These are phyloP conservation scores for Corinectria fuckeliana DNA, from an alignment of 2,329 filamentous ascomycete genomes.

Conservation along the genomic window DNA sequence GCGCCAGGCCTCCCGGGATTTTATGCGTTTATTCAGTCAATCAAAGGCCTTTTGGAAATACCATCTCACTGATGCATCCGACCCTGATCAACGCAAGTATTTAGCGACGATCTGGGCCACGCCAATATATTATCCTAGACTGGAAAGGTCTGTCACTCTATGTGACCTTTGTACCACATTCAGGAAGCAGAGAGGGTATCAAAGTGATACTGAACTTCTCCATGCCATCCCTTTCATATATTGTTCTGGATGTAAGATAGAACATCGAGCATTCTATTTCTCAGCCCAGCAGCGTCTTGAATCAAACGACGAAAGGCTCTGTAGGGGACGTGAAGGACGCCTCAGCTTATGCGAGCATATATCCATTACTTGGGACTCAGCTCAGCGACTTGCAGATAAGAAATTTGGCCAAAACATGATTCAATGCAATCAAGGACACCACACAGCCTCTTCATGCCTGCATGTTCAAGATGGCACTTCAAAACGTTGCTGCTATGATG, in stretches of 20 bases:
- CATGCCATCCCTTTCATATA: conserved; percentile 1
- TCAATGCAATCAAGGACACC: not conserved
- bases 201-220: not conserved
- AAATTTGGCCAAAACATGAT: not conserved
- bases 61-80: conserved; percentile 5
- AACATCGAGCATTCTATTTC: conserved; percentile 13
- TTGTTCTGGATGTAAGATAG: conserved; percentile 12
- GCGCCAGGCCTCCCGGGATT: conserved; percentile 9
- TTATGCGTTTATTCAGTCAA: conserved; percentile 13
- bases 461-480: not conserved
- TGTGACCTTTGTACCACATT: not conserved
- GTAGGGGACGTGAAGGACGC: not conserved
- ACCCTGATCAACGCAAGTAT: not conserved
- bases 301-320: conserved; percentile 7
- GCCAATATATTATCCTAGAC: not conserved
- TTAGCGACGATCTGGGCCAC: conserved; percentile 10
- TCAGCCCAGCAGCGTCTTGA: conserved; percentile 8
- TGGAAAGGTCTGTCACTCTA: not conserved
- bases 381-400: not conserved
- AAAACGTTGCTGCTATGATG: not conserved
- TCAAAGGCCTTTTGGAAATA: conserved; percentile 1
- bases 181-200: conserved; percentile 2
- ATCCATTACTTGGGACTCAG: not conserved
- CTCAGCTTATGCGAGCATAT: conserved; percentile 1
- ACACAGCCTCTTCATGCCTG: not conserved